Evolutionary conservation across 345 rosid species (phyloP).

Genomic region (Linum usitatissimum): DNA sequence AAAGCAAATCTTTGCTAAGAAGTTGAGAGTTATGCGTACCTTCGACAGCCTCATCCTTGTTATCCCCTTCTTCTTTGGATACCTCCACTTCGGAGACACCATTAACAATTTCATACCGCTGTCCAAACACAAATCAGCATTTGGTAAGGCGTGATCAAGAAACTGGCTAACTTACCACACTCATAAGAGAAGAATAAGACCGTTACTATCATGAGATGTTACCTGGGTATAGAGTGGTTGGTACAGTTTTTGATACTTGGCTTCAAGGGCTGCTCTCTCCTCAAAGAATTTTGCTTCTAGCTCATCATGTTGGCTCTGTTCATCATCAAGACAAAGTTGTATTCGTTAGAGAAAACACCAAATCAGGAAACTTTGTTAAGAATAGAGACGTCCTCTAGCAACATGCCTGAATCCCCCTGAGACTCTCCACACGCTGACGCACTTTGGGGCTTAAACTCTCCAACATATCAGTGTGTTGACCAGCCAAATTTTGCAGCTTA

Average conservation of each 20-base stretch:
- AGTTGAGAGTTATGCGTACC: slow-evolving; percentile 24
- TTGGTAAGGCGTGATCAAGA: neutral
- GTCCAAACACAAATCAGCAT: slow-evolving; percentile 8
- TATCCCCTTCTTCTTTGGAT: slow-evolving; percentile 44
- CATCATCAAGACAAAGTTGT: slow-evolving; percentile 6
- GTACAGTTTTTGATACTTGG: slow-evolving; percentile 75
- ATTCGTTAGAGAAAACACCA: neutral
- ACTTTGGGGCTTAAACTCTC: slow-evolving; percentile 1
- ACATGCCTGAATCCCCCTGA: slow-evolving; percentile 9
- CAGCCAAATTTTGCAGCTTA: slow-evolving; percentile 9
- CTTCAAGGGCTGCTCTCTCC: slow-evolving; percentile 86
- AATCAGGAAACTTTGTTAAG: neutral
- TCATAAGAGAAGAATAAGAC: neutral
- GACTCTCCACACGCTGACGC: slow-evolving; percentile 4
- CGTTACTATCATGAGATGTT: neutral
- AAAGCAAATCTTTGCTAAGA: neutral
- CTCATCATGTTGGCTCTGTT: slow-evolving; percentile 73
- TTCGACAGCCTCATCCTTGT: slow-evolving; percentile 28
- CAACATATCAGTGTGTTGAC: slow-evolving; percentile 7
- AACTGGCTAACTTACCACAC: neutral
- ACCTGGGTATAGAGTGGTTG: slow-evolving; percentile 80
- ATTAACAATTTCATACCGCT: slow-evolving; percentile 81
- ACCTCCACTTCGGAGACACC: slow-evolving; percentile 56
- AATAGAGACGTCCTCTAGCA: neutral
- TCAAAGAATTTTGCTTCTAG: slow-evolving; percentile 78